A percentile compares a stretch with the other conserved stretches of the same genome.
phyloP scores from a whole-genome alignment of 208 protist genomes.

The Wallacemonas collosoma region DNA sequence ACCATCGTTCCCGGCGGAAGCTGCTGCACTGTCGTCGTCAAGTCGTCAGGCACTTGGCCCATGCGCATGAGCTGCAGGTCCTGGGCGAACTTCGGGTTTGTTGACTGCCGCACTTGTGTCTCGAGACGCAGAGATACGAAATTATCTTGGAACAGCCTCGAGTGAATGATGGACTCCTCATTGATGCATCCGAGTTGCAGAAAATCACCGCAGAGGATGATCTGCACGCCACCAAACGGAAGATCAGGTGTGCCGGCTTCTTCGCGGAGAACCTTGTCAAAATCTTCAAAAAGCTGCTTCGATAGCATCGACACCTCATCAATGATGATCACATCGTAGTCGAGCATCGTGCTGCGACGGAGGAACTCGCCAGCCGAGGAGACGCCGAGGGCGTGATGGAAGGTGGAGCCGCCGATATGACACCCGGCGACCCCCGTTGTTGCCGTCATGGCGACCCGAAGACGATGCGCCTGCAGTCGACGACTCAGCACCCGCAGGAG shows the following conservation, averaged over 20 bases:
- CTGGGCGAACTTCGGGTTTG: constrained; percentile 60
- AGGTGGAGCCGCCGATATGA: constrained; percentile 91
- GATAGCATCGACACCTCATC: constrained; percentile 94
- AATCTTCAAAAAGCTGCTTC: constrained; percentile 85
- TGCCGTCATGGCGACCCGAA: constrained; percentile 89
- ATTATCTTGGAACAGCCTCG: constrained; percentile 58
- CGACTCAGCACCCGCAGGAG: constrained; percentile 72
- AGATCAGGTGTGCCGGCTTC: constrained; percentile 85
- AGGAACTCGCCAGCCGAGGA: constrained; percentile 77
- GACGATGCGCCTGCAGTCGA: constrained; percentile 70
- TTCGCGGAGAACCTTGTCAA: constrained; percentile 79
- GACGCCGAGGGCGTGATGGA: constrained; percentile 89
- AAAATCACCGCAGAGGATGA: constrained; percentile 94
- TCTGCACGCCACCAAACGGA: constrained; percentile 92
- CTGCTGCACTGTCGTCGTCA: constrained; percentile 70
- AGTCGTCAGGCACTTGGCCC: constrained; percentile 58
- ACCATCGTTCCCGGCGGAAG: constrained; percentile 87
- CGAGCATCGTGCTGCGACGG: constrained; percentile 64
- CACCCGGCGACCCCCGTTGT: constrained; percentile 90
- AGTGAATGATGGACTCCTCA: constrained; percentile 77
- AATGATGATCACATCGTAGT: constrained; percentile 92
- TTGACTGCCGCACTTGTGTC: constrained; percentile 72
- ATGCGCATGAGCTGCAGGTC: constrained; percentile 79
- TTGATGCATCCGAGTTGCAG: constrained; percentile 91
- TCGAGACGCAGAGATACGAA: constrained; percentile 83